Percentiles rank a stretch among this genome's conserved stretches.
phyloP scores from a whole-genome alignment of 345 rosid species.

The Salix arbutifolia region DNA sequence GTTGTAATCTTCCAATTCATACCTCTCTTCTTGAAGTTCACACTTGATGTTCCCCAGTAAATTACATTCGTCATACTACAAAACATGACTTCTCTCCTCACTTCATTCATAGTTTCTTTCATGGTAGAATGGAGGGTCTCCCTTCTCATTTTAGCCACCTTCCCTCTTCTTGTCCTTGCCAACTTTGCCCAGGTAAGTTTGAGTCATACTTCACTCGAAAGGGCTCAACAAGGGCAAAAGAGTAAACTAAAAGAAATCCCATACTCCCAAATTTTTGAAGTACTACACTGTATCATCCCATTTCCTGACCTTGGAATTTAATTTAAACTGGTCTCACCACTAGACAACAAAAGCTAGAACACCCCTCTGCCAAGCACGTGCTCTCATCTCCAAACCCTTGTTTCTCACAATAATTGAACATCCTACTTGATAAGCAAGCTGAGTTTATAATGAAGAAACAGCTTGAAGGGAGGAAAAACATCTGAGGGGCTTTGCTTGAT shows the following conservation, averaged over 20 bases:
- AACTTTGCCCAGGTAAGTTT: conserved; percentile 92
- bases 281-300: too few relatives aligned
- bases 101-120: conserved; percentile 96
- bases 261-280: too few relatives aligned
- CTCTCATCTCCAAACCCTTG: conserved; percentile 22
- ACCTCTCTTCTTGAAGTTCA: conserved; percentile 11
- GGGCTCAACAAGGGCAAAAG: conserved; percentile 12
- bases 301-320: conserved; percentile 44
- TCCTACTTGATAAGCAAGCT: too few relatives aligned
- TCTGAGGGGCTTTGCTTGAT: too few relatives aligned
- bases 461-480: too few relatives aligned
- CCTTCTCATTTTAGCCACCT: conserved; percentile 86
- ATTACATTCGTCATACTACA: conserved; percentile 81
- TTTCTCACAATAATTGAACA: too few relatives aligned
- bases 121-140: conserved; percentile 98
- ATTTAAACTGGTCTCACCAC: conserved; percentile 24
- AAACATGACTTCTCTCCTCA: conserved; percentile 97
- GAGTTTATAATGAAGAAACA: too few relatives aligned
- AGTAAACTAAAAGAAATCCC: conserved; percentile 3
- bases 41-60: conserved; percentile 17
- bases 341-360: conserved; percentile 44
- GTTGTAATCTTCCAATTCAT: not conserved
- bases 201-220: not conserved
- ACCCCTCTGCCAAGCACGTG: conserved; percentile 45
- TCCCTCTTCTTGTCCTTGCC: conserved; percentile 95